Percentiles rank a stretch among this genome's conserved stretches.
Evolutionary conservation across 2,329 filamentous ascomycete species (phyloP).

Genomic region (Phoma sp.): DNA sequence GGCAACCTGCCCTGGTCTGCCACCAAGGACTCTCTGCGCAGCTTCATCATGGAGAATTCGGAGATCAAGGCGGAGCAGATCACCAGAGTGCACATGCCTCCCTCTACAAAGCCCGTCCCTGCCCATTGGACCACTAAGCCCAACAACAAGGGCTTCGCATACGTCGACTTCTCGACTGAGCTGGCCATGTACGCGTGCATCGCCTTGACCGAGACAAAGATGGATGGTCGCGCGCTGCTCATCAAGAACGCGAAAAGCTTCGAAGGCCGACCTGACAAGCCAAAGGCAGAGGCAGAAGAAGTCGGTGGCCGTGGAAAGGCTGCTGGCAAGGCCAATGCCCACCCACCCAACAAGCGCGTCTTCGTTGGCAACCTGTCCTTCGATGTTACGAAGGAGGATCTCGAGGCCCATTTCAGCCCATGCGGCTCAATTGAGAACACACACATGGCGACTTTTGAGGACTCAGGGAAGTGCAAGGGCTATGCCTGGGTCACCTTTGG

Average conservation of each 20-base stretch:
- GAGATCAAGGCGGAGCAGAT: constrained; percentile 68
- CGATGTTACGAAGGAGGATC: constrained; percentile 71
- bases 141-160: constrained; percentile 92
- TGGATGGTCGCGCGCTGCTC: constrained; percentile 78
- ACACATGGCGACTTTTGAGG: constrained; percentile 94
- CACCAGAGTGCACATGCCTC: constrained; percentile 82
- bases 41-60: constrained; percentile 77
- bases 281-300: constrained; percentile 46
- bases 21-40: constrained; percentile 74
- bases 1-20: constrained; percentile 89
- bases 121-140: constrained; percentile 56
- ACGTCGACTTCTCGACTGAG: constrained; percentile 81
- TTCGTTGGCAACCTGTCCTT: constrained; percentile 73
- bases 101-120: constrained; percentile 48
- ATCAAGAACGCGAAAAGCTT: constrained; percentile 94
- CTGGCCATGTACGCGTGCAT: constrained; percentile 78
- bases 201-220: constrained; percentile 81
- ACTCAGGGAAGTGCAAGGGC: constrained; percentile 96
- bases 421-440: constrained; percentile 84
- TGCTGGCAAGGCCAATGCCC: constrained; percentile 41
- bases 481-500: constrained; percentile 95
- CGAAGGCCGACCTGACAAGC: constrained; percentile 82
- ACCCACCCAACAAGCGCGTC: constrained; percentile 76
- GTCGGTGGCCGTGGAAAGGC: constrained; percentile 38
- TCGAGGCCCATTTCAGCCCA: constrained; percentile 80